Conservation (phyloP, 192 early-diverging fungal genomes). For the Physocladia obscura region DNA sequence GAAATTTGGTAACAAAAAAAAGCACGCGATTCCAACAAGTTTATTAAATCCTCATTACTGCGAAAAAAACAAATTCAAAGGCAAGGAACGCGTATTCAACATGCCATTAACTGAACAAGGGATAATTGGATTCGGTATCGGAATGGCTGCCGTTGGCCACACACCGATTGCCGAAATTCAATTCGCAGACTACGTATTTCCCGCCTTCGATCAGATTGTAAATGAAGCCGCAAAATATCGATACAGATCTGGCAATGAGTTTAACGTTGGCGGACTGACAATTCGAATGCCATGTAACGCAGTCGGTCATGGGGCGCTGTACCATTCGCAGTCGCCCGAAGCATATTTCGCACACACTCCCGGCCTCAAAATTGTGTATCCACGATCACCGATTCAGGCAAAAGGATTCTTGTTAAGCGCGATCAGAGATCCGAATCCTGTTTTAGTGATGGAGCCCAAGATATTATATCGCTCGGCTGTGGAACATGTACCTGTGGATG, state of each 20-base stretch:
- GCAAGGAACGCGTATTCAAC: conserved; percentile 90
- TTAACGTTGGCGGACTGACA: conserved; percentile 87
- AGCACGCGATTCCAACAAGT: not conserved
- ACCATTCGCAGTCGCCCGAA: conserved; percentile 93
- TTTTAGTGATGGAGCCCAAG: conserved; percentile 97
- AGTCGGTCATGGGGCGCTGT: conserved; percentile 95
- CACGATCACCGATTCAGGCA: conserved; percentile 89
- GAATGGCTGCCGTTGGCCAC: conserved; percentile 89
- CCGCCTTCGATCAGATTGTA: conserved; percentile 96
- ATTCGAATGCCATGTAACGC: conserved; percentile 88
- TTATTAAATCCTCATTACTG: not conserved
- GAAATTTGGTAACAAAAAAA: conserved; percentile 71
- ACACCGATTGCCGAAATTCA: conserved; percentile 98
- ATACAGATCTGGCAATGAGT: conserved; percentile 90
- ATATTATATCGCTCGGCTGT: conserved; percentile 92
- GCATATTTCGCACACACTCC: conserved; percentile 94
- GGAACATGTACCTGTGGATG: conserved; percentile 89
- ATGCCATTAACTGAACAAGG: conserved; percentile 95
- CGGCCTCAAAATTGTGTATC: conserved; percentile 89
- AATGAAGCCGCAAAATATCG: conserved; percentile 98
- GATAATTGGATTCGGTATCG: conserved; percentile 92
- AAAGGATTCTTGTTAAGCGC: conserved; percentile 89
- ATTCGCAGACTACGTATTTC: conserved; percentile 98
- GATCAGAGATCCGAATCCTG: conserved; percentile 89
- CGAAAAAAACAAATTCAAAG: not conserved